phyloP scores from a whole-genome alignment of 345 rosid species.

The Trapa incisa region DNA sequence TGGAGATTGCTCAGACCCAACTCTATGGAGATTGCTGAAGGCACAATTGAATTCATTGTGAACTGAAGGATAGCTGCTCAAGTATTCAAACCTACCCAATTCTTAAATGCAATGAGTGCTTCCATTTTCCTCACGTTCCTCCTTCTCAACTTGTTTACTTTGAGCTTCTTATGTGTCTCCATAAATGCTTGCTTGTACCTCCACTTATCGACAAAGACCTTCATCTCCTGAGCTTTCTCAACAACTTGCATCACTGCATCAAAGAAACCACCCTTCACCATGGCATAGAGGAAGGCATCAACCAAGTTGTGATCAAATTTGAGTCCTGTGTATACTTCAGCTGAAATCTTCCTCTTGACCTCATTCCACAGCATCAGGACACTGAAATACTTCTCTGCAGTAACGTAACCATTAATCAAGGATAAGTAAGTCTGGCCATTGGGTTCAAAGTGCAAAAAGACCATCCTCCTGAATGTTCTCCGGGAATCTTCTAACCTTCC shows the following conservation, averaged over 20 bases:
- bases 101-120: constrained; percentile 86
- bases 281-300: constrained; percentile 79
- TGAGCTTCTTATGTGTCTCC: constrained; percentile 93
- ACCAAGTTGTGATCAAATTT: constrained; percentile 53
- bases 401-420: constrained; percentile 65
- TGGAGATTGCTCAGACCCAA: neutral
- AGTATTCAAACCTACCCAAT: constrained; percentile 86
- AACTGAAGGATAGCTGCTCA: constrained; percentile 15
- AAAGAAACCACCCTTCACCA: constrained; percentile 94
- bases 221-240: constrained; percentile 80
- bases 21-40: neutral
- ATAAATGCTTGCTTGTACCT: constrained; percentile 93
- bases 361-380: constrained; percentile 80
- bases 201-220: constrained; percentile 90
- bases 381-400: constrained; percentile 62
- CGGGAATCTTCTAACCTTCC: constrained; percentile 75
- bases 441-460: constrained; percentile 61
- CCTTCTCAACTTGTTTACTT: constrained; percentile 71
- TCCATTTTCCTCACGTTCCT: constrained; percentile 83
- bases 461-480: constrained; percentile 88
- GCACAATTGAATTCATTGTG: neutral
- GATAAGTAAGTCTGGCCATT: constrained; percentile 85
- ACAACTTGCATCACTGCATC: constrained; percentile 97
- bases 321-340: constrained; percentile 31
- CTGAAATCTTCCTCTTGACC: constrained; percentile 58